Evolutionary conservation across 1,284 basidiomycete genomes (phyloP).

Genomic region (Waitea zeae): DNA sequence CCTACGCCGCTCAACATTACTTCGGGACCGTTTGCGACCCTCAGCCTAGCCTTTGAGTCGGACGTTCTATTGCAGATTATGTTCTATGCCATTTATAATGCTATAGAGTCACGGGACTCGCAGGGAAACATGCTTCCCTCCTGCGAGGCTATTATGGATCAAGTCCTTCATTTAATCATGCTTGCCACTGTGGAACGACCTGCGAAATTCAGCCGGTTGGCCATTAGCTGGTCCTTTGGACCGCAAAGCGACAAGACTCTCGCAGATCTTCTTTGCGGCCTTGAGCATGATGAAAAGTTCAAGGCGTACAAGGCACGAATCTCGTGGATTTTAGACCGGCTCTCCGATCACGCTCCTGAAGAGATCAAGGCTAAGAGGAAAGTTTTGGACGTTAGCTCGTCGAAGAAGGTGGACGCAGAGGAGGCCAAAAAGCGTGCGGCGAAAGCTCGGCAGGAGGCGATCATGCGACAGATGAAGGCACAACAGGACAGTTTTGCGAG

Average conservation of each 20-base stretch:
- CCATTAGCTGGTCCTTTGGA: conserved; percentile 24
- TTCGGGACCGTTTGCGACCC: conserved; percentile 44
- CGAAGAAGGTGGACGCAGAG: conserved; percentile 31
- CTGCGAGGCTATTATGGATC: conserved; percentile 80
- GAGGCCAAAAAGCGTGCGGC: conserved; percentile 66
- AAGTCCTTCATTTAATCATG: conserved; percentile 75
- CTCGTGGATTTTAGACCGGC: conserved; percentile 55
- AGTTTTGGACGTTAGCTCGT: conserved; percentile 19
- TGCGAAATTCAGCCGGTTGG: conserved; percentile 41
- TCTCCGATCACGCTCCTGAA: conserved; percentile 33
- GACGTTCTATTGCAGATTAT: conserved; percentile 58
- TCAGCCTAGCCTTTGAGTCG: conserved; percentile 46
- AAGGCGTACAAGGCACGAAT: conserved; percentile 53
- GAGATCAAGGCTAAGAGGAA: conserved; percentile 35
- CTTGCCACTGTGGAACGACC: conserved; percentile 60
- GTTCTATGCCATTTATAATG: conserved; percentile 61
- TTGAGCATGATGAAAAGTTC: conserved; percentile 64
- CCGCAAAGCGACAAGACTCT: conserved; percentile 40
- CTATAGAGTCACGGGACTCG: conserved; percentile 41
- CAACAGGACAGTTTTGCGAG: conserved; percentile 77
- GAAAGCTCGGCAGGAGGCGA: conserved; percentile 71
- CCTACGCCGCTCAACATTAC: conserved; percentile 51
- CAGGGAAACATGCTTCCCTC: conserved; percentile 45
- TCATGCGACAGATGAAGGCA: conserved; percentile 87
- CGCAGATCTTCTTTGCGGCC: conserved; percentile 54